Conservation (phyloP, 140 eudicot genomes). For the Ambrosia hybrid region DNA sequence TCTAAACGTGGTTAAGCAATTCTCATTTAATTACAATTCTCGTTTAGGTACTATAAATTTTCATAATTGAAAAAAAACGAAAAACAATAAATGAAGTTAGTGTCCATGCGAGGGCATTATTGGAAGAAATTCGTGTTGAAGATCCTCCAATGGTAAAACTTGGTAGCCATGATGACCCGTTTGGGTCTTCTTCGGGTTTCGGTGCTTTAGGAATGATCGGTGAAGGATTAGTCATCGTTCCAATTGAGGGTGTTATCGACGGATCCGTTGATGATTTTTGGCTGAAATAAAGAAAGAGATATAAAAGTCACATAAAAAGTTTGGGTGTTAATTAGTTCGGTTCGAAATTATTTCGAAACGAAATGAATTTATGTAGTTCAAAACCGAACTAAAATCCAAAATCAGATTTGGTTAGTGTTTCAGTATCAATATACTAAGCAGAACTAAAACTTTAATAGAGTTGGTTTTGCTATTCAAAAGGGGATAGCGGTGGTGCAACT, state of each 20-base stretch:
- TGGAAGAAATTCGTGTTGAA: slow-evolving; percentile 32
- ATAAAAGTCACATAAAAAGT: too few relatives aligned
- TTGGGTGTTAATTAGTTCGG: too few relatives aligned
- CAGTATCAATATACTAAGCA: too few relatives aligned
- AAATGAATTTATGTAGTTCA: too few relatives aligned
- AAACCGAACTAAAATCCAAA: too few relatives aligned
- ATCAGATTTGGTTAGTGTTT: too few relatives aligned
- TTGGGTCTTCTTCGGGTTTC: slow-evolving; percentile 23
- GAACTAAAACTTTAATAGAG: too few relatives aligned
- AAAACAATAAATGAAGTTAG: slow-evolving; percentile 18
- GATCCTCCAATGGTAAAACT: slow-evolving; percentile 47
- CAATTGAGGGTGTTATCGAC: slow-evolving; percentile 13
- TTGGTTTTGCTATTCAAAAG: too few relatives aligned
- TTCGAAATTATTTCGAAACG: too few relatives aligned
- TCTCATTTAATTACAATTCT: slow-evolving; percentile 29
- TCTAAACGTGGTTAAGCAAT: neutral
- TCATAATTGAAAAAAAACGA: slow-evolving; percentile 16
- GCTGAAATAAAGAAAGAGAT: slow-evolving; percentile 29
- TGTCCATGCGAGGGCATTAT: slow-evolving; percentile 18
- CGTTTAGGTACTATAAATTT: neutral
- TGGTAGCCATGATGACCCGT: slow-evolving; percentile 54
- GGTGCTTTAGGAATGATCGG: slow-evolving; percentile 30
- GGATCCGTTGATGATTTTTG: slow-evolving; percentile 54
- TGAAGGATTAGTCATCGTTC: slow-evolving; percentile 16
- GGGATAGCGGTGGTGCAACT: too few relatives aligned